Evolutionary conservation across 495 filamentous ascomycete species (phyloP), one percentile per base, ranked within the genome.

Genomic region (Neurospora sp.): DNA sequence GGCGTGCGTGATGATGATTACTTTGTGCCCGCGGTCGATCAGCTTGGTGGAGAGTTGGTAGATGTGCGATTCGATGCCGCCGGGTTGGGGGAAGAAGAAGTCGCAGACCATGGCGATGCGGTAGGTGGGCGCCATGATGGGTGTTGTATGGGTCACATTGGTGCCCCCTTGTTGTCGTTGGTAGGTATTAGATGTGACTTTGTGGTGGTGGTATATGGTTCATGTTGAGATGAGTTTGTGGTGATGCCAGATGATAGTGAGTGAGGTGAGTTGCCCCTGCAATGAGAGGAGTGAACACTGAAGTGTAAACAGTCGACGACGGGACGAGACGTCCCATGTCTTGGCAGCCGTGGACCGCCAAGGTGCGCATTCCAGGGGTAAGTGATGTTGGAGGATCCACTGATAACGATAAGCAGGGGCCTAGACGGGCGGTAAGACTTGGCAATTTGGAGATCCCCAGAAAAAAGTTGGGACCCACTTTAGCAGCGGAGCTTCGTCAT

Each of bases 11-110:
- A 99, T 94, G 77, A 99, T 92, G 72, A 99, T 93, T 74, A 98
- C 95, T 84, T 98, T 97, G 85, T 99, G 96, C 40, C 96, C 96
- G 35, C 96, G 92, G 81, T 99, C 96, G 70, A 97, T 93, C 75
- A 99, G 88, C 86, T 98, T 98, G 39, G 91, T 92, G 42, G 96
- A 96, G 46, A 99, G 86, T 82, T 99, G 96, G 82, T 98, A 99
- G 73, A 99, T 98, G 84, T 99, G 96, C 84, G 92, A 96, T 86
- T 99, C 96, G 73, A 99, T 89, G 69, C 96, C 96, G 75, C 94
- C 94, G 54, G 95, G 94, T 77, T 98, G 96, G 31, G 96, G 96
- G 78, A 95, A 99, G 89, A 99, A 99, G 88, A 95, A 98, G 85
- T 99, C 96, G 87, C 95, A 94, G 86, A 97, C 92, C 96, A 99